Evolutionary conservation across 441 rosid species (phyloP).

Genomic region (Jatropha multifida): DNA sequence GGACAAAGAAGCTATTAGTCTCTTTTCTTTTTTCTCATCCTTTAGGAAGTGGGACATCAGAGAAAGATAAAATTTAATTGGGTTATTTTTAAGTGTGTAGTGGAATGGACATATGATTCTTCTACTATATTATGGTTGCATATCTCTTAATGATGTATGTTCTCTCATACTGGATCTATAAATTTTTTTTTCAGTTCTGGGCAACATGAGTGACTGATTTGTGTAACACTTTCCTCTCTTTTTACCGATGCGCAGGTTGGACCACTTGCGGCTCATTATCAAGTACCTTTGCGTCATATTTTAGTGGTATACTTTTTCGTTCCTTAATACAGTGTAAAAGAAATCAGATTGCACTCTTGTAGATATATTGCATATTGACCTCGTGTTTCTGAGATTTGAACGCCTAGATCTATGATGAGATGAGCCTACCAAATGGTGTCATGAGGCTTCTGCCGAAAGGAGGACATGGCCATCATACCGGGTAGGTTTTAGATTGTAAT

Average conservation of each 20-base stretch:
- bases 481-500: slow-evolving; percentile 43
- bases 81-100: neutral
- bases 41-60: neutral
- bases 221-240: slow-evolving; percentile 19
- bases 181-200: neutral
- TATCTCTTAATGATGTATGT: neutral
- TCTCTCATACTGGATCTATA: neutral
- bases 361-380: neutral
- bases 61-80: neutral
- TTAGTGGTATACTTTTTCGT: slow-evolving; percentile 51
- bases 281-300: slow-evolving; percentile 89
- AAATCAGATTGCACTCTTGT: neutral
- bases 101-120: neutral
- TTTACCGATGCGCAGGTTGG: slow-evolving; percentile 55
- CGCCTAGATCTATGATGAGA: slow-evolving; percentile 74
- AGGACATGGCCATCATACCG: slow-evolving; percentile 88
- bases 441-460: slow-evolving; percentile 91
- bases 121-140: neutral
- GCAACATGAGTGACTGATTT: slow-evolving; percentile 4
- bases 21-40: neutral
- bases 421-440: slow-evolving; percentile 89
- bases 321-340: slow-evolving; percentile 15
- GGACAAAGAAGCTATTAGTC: no score
- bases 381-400: slow-evolving; percentile 21
- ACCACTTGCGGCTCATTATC: slow-evolving; percentile 85